Conservation (phyloP, 371 early-diverging fungal species). For the Lichtheimia ramosa region DNA sequence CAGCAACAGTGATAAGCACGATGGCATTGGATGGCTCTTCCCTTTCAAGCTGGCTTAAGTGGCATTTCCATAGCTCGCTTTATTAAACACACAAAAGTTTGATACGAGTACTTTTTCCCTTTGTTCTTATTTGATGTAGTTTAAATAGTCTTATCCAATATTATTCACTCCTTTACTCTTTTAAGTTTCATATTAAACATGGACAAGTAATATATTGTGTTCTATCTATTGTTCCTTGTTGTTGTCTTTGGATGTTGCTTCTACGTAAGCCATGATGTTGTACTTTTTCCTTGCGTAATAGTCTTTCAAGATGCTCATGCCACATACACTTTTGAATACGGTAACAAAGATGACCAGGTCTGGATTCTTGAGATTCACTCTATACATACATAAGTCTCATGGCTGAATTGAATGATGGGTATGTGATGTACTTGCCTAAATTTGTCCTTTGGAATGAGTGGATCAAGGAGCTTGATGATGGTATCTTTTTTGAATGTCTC, state of each 20-base stretch:
- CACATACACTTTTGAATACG: conserved; percentile 58
- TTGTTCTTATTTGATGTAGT: conserved; percentile 3
- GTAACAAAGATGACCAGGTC: conserved; percentile 46
- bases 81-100: too few relatives aligned
- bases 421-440: conserved; percentile 25
- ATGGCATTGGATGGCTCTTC: neutral
- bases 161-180: neutral
- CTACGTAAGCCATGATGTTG: conserved; percentile 26
- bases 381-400: conserved; percentile 8
- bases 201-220: too few relatives aligned
- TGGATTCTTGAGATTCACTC: conserved; percentile 47
- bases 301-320: conserved; percentile 40
- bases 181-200: neutral
- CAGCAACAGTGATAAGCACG: neutral
- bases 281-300: conserved; percentile 52
- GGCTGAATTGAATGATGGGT: neutral
- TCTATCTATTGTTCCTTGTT: neutral
- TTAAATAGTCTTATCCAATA: neutral
- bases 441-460: conserved; percentile 36
- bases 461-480: conserved; percentile 42
- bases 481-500: conserved; percentile 36
- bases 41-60: conserved; percentile 1
- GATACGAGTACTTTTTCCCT: neutral
- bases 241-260: neutral
- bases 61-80: too few relatives aligned